phyloP scores from a whole-genome alignment of 192 early-diverging fungal species.

The Rhizoclosmatium globosum region DNA sequence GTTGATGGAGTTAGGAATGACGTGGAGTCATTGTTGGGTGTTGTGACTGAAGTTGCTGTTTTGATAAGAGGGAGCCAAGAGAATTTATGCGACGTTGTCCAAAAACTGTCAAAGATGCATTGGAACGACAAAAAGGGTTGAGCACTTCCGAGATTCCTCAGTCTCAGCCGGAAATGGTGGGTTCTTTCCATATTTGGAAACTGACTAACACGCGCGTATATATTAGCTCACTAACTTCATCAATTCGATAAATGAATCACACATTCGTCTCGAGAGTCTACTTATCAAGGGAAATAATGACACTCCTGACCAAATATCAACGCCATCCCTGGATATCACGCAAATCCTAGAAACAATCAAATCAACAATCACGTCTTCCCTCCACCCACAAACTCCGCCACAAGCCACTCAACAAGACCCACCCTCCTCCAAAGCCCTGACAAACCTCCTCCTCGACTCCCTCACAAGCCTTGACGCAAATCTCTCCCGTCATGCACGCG shows the following conservation, averaged over 20 bases:
- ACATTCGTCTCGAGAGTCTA: conserved; percentile 34
- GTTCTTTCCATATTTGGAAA: no score
- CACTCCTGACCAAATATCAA: no score
- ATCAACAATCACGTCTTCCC: no score
- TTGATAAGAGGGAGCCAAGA: not conserved
- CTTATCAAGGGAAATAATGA: not conserved
- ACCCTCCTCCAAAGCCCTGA: not conserved
- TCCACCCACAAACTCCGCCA: not conserved
- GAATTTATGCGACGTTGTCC: not conserved
- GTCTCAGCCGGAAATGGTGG: no score
- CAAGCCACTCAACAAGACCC: not conserved
- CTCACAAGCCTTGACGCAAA: conserved; percentile 18
- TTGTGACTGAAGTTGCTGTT: no score
- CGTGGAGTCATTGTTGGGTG: not conserved
- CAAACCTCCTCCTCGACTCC: conserved; percentile 28
- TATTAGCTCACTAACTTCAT: conserved; percentile 11
- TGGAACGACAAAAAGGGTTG: no score
- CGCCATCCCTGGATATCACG: not conserved
- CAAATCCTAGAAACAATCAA: conserved; percentile 3
- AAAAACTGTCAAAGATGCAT: not conserved
- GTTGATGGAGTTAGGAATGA: not conserved
- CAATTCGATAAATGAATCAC: conserved; percentile 39
- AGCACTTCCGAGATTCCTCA: no score
- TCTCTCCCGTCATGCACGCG: conserved; percentile 4
- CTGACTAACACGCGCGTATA: no score